Conservation (phyloP, 2,329 filamentous ascomycete species). For the Curvularia verruculosa region DNA sequence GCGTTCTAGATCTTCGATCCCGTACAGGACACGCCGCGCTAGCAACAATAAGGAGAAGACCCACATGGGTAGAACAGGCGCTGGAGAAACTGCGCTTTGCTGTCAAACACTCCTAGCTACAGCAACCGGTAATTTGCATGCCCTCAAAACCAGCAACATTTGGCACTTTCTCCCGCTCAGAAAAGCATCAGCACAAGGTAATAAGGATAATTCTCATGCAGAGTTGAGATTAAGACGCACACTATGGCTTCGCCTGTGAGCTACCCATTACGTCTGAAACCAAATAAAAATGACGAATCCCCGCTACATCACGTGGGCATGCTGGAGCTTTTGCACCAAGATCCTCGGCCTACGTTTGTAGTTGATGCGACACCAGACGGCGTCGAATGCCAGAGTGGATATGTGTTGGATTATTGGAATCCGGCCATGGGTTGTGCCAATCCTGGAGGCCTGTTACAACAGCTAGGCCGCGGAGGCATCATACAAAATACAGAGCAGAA, state of each 20-base stretch:
- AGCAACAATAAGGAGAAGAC: constrained; percentile 6
- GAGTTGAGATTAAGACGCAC: not conserved
- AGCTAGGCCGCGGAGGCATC: constrained; percentile 11
- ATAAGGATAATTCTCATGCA: constrained; percentile 6
- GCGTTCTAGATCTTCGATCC: not conserved
- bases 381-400: not conserved
- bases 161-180: not conserved
- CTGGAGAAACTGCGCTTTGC: constrained; percentile 7
- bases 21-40: constrained; percentile 1
- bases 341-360: constrained; percentile 30
- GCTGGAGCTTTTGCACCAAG: constrained; percentile 28
- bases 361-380: constrained; percentile 14
- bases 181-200: constrained; percentile 3
- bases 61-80: constrained; percentile 7
- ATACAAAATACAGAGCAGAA: not conserved
- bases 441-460: constrained; percentile 14
- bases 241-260: constrained; percentile 5
- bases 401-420: constrained; percentile 28
- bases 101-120: not conserved
- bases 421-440: constrained; percentile 24
- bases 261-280: constrained; percentile 6
- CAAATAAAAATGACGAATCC: constrained; percentile 9
- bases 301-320: constrained; percentile 23
- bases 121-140: constrained; percentile 1
- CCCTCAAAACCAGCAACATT: constrained; percentile 2